Evolutionary conservation across 768 basidiomycete genomes (phyloP), one percentile per base, ranked within the genome.

Genomic region (Tylopilus sp.): DNA sequence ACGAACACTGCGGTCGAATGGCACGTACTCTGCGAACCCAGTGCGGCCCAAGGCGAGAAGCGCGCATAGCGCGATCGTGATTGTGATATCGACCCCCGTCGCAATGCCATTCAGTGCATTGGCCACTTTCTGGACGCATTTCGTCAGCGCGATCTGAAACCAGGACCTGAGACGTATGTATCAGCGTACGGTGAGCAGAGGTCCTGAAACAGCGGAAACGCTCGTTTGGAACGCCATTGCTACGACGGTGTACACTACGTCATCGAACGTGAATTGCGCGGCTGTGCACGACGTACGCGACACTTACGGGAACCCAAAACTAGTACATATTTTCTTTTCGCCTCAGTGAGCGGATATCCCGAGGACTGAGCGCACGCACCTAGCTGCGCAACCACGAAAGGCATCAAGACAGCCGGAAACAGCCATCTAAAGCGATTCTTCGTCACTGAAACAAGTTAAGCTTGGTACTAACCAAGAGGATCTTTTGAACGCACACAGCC

Each of bases 1-100:
- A 9, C 42, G 38, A 38, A 3, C 3, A 20, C 3, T 17, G 21
- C n/a, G n/a, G n/a, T n/a, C n/a, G 23, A 50, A 7, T 18, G 13
- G 21, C 26, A 56, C 62, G 13, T 31, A 65, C 63, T 48, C 47
- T 48, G 30, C 35, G 42, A 56, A 65, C 15, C 62, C 62, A 33
- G 59, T 63, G 41, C 64, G 63, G n/a, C 64, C 64, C 45, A 50
- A 50, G 33, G 35, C 46, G 10, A 64, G 63, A 35, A 64, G 63
- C 8, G 50, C 53, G 10, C 63, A 63, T 20, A 63, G 21, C 8
- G 31, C n/a, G 45, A 63, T 43, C 36, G 64, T 63, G 44, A 64
- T 60, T 7, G 44, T 36, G 40, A 65, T 31, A 12, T 56, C 56
- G 40, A 64, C 58, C 6, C 46, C 57, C 30, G 23, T 57, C 7